Evolutionary conservation across 2,329 filamentous ascomycete genomes (phyloP).

Genomic region (Aureobasidium sp.): DNA sequence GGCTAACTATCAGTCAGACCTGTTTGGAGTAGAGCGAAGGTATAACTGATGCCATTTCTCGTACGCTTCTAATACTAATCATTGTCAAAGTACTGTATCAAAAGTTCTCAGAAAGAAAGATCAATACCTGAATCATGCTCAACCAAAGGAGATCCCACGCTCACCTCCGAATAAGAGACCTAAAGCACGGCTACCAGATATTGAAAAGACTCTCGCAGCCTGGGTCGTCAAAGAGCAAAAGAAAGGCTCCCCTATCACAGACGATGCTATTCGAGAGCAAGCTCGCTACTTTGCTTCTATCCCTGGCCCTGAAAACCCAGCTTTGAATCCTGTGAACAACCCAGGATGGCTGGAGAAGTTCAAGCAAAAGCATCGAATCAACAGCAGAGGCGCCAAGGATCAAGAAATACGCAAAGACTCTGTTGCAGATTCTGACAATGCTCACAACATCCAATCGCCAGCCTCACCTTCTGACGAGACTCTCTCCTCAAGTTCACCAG

Average conservation of each 20-base stretch:
- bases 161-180: constrained; percentile 44
- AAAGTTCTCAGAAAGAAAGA: constrained; percentile 94
- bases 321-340: constrained; percentile 53
- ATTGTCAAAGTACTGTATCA: constrained; percentile 74
- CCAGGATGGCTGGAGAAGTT: constrained; percentile 88
- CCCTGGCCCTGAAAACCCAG: constrained; percentile 62
- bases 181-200: constrained; percentile 82
- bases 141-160: constrained; percentile 1
- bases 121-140: constrained; percentile 68
- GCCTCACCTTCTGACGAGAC: constrained; percentile 55
- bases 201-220: constrained; percentile 81
- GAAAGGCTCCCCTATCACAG: constrained; percentile 65
- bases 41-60: constrained; percentile 40
- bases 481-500: not conserved
- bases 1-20: constrained; percentile 42
- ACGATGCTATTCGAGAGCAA: constrained; percentile 79
- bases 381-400: constrained; percentile 29
- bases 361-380: constrained; percentile 74
- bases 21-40: constrained; percentile 97
- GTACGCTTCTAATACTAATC: constrained; percentile 16
- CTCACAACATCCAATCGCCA: constrained; percentile 59
- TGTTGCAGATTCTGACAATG: constrained; percentile 24
- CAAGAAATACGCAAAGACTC: constrained; percentile 10
- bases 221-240: constrained; percentile 79
- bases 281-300: constrained; percentile 72